These are phyloP conservation scores for Rhizopus delemar DNA, from an alignment of 371 early-diverging fungal genomes.

Conservation along the genomic window DNA sequence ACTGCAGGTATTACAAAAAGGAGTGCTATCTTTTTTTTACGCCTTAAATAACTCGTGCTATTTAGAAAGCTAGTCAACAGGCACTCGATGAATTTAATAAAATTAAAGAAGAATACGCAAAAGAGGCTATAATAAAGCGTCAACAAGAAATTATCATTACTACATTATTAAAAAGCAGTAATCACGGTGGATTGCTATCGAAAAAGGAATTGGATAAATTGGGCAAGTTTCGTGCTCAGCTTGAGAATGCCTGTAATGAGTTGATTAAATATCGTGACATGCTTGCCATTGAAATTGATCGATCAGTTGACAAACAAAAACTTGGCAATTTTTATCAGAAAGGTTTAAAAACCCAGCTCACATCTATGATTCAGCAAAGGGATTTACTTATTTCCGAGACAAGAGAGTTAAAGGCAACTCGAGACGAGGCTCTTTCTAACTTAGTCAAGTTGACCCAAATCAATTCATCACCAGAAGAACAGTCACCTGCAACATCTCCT, in stretches of 20 bases:
- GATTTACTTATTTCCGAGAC: conserved; percentile 29
- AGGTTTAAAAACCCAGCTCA: conserved; percentile 23
- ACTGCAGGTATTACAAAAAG: conserved; percentile 16
- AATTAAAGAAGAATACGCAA: conserved; percentile 18
- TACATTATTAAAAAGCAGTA: conserved; percentile 9
- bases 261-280: conserved; percentile 26
- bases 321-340: conserved; percentile 21
- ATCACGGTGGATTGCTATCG: conserved; percentile 14
- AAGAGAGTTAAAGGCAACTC: conserved; percentile 14
- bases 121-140: conserved; percentile 14
- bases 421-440: conserved; percentile 39
- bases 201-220: conserved; percentile 28
- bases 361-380: conserved; percentile 25
- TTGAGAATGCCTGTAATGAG: conserved; percentile 30
- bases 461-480: conserved; percentile 18
- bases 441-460: conserved; percentile 49
- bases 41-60: too few species aligned
- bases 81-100: conserved; percentile 33
- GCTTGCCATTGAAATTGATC: conserved; percentile 18
- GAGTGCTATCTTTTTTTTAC: too few species aligned
- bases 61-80: conserved; percentile 27
- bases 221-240: conserved; percentile 23
- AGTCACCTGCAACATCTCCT: neutral
- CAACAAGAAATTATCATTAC: conserved; percentile 16
- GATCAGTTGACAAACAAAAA: conserved; percentile 3